Evolutionary conservation across 208 protist genomes (phyloP).

Genomic region (Leishmania turanica): DNA sequence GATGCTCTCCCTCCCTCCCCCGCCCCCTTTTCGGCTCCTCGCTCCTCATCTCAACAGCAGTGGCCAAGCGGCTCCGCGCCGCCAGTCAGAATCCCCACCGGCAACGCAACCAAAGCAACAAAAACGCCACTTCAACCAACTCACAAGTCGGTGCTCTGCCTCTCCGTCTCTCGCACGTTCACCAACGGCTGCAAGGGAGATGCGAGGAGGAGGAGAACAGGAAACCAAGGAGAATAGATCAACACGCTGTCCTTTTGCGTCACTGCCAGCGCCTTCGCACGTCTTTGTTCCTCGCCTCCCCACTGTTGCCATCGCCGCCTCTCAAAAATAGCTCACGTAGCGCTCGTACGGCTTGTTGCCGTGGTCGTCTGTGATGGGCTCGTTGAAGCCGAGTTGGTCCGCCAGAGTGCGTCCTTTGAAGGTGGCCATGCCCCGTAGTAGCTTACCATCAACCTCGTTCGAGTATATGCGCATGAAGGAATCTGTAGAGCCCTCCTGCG

Average conservation of each 20-base stretch:
- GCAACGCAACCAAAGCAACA: not conserved
- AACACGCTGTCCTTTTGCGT: not conserved
- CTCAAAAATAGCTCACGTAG: conserved; percentile 36
- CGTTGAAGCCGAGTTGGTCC: conserved; percentile 73
- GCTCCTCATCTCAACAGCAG: not conserved
- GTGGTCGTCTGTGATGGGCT: conserved; percentile 62
- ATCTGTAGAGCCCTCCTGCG: conserved; percentile 18
- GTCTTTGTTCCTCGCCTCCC: not conserved
- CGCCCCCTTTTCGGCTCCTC: not conserved
- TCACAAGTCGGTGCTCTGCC: not conserved
- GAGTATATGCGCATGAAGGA: conserved; percentile 70
- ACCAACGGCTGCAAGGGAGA: not conserved
- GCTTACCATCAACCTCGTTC: conserved; percentile 41
- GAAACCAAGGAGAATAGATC: not conserved
- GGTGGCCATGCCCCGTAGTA: conserved; percentile 65
- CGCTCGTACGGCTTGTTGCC: conserved; percentile 49
- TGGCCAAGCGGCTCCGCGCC: not conserved
- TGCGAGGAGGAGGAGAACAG: not conserved
- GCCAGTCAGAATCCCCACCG: not conserved
- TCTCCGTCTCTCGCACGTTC: not conserved
- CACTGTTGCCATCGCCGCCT: not conserved
- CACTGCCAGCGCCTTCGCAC: not conserved
- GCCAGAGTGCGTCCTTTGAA: conserved; percentile 63
- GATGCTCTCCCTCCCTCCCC: not conserved
- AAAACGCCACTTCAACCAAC: not conserved